phyloP scores from a whole-genome alignment of 2,329 filamentous ascomycete genomes.

The Stachybotrys echinatus region DNA sequence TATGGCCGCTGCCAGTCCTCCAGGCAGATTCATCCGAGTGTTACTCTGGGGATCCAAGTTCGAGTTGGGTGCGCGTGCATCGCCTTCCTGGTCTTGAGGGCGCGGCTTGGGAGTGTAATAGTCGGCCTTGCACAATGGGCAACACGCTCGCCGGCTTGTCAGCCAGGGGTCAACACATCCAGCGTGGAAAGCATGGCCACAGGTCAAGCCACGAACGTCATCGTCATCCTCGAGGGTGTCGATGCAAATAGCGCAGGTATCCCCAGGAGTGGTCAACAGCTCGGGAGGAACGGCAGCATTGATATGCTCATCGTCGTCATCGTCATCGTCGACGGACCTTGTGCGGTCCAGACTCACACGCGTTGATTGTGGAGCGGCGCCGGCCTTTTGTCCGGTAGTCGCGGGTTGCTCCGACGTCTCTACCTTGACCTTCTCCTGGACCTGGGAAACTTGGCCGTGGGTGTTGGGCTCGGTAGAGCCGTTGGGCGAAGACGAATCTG shows the following conservation, averaged over 20 bases:
- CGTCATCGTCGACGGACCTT: constrained; percentile 49
- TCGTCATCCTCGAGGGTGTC: constrained; percentile 93
- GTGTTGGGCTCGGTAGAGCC: constrained; percentile 11
- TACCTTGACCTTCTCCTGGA: constrained; percentile 10
- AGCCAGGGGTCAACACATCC: constrained; percentile 96
- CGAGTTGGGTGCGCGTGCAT: constrained; percentile 8
- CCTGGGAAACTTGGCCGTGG: constrained; percentile 13
- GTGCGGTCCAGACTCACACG: constrained; percentile 30
- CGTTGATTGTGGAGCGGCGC: constrained; percentile 12
- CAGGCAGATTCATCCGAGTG: constrained; percentile 33
- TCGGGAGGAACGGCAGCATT: constrained; percentile 77
- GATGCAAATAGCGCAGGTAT: constrained; percentile 94
- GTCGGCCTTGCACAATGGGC: constrained; percentile 95
- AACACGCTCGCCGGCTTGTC: constrained; percentile 89
- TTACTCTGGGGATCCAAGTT: constrained; percentile 31
- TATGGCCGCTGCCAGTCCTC: background rate
- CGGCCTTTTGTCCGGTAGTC: constrained; percentile 17
- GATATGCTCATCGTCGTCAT: constrained; percentile 78
- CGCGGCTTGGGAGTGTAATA: constrained; percentile 94
- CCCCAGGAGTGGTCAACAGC: constrained; percentile 73
- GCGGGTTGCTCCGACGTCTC: constrained; percentile 14
- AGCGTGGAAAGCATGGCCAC: constrained; percentile 97
- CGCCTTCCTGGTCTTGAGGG: constrained; percentile 28
- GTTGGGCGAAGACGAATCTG: constrained; percentile 8
- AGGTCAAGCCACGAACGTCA: constrained; percentile 87